These are phyloP conservation scores for Funneliformis caledonium DNA, from an alignment of 371 early-diverging fungal species.

Conservation along the genomic window DNA sequence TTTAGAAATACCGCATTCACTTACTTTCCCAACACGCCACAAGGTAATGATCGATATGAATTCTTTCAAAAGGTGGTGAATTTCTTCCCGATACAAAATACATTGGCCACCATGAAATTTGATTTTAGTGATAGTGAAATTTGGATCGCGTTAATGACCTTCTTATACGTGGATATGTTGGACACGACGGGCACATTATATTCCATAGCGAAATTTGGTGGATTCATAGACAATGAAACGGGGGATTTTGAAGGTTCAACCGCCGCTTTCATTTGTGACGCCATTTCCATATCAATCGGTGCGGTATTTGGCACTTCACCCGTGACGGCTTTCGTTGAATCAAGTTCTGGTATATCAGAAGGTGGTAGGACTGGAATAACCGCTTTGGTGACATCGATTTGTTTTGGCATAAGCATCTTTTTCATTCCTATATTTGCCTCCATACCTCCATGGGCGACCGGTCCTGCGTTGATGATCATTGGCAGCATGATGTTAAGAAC, in stretches of 20 bases:
- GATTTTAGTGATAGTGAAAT: conserved; percentile 63
- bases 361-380: conserved; percentile 81
- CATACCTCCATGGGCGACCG: conserved; percentile 85
- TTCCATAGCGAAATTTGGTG: conserved; percentile 82
- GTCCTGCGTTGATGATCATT: conserved; percentile 78
- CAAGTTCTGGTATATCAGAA: conserved; percentile 81
- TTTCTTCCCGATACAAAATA: conserved; percentile 64
- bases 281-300: conserved; percentile 66
- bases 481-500: conserved; percentile 80
- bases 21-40: conserved; percentile 71
- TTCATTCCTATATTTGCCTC: conserved; percentile 85
- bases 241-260: conserved; percentile 81
- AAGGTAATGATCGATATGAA: conserved; percentile 67
- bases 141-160: conserved; percentile 82
- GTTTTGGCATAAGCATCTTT: conserved; percentile 78
- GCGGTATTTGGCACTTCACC: conserved; percentile 76
- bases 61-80: conserved; percentile 76
- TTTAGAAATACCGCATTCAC: conserved; percentile 67
- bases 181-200: conserved; percentile 82
- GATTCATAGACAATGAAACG: conserved; percentile 65
- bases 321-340: conserved; percentile 78
- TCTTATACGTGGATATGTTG: conserved; percentile 81
- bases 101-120: conserved; percentile 68
- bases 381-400: conserved; percentile 64
- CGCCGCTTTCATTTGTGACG: conserved; percentile 75